Conservation (phyloP, 1,284 basidiomycete genomes). For the Boletus semigastroideus region DNA sequence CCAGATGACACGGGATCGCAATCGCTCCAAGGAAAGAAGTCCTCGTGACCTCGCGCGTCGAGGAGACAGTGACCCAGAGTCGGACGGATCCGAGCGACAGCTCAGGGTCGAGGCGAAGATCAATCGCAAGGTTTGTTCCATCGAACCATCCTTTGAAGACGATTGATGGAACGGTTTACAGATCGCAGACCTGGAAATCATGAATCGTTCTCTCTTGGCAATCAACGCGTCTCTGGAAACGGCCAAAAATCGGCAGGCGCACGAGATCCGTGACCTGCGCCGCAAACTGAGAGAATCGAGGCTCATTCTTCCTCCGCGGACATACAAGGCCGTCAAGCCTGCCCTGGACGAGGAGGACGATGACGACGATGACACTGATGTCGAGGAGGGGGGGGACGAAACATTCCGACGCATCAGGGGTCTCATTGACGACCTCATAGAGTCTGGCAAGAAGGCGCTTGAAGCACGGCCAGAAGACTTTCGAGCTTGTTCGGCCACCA, state of each 20-base stretch:
- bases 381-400: constrained; percentile 43
- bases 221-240: constrained; percentile 76
- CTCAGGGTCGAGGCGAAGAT: constrained; percentile 71
- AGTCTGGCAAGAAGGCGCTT: constrained; percentile 61
- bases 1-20: constrained; percentile 18
- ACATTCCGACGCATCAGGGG: constrained; percentile 57
- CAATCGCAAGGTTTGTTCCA: constrained; percentile 64
- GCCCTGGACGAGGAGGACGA: constrained; percentile 43
- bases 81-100: constrained; percentile 49
- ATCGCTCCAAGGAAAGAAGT: constrained; percentile 21
- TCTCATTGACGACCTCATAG: constrained; percentile 63
- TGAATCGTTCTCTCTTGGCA: constrained; percentile 72
- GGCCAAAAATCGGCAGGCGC: constrained; percentile 72
- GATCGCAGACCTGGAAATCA: constrained; percentile 84
- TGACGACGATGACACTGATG: constrained; percentile 42
- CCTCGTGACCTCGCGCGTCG: constrained; percentile 12
- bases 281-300: constrained; percentile 76
- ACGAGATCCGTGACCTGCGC: constrained; percentile 74
- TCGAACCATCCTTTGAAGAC: not conserved
- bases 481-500: constrained; percentile 45
- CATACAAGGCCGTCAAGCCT: constrained; percentile 57
- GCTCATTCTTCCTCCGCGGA: constrained; percentile 66
- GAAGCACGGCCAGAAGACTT: constrained; percentile 55
- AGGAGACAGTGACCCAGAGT: constrained; percentile 32
- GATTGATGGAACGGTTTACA: constrained; percentile 29